Conservation (phyloP, 352 stramenopile species). For the Aphanomyces stellatus region DNA sequence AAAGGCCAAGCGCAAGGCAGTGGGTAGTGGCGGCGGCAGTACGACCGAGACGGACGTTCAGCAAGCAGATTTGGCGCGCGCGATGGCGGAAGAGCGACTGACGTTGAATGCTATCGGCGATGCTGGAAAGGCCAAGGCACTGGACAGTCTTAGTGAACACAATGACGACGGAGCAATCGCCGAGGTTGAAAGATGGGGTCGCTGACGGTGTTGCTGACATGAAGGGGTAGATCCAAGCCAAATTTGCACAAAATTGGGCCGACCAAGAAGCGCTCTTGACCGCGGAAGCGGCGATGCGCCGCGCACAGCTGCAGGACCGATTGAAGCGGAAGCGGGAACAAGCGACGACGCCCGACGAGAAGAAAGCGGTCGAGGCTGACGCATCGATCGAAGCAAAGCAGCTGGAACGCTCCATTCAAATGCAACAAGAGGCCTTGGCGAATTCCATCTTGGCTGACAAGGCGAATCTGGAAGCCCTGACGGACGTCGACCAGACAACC, state of each 20-base stretch:
- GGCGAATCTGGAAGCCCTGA: slow-evolving; percentile 3
- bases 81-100: neutral
- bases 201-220: neutral
- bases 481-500: neutral
- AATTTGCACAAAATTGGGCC: slow-evolving; percentile 6
- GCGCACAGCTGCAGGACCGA: slow-evolving; percentile 24
- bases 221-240: neutral
- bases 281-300: neutral
- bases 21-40: neutral
- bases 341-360: neutral
- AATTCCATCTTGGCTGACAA: slow-evolving; percentile 13
- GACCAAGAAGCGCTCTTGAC: neutral
- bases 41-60: neutral
- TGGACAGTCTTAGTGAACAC: neutral
- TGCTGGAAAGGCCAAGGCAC: neutral
- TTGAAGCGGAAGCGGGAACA: slow-evolving; percentile 23
- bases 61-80: neutral
- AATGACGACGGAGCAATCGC: neutral
- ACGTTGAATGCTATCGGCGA: neutral
- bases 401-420: neutral
- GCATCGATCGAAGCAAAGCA: neutral
- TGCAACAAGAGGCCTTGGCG: neutral
- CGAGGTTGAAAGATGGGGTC: neutral
- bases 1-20: neutral
- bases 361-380: neutral